Evolutionary conservation across 1,284 basidiomycete genomes (phyloP).

Genomic region (Boletus sp.): DNA sequence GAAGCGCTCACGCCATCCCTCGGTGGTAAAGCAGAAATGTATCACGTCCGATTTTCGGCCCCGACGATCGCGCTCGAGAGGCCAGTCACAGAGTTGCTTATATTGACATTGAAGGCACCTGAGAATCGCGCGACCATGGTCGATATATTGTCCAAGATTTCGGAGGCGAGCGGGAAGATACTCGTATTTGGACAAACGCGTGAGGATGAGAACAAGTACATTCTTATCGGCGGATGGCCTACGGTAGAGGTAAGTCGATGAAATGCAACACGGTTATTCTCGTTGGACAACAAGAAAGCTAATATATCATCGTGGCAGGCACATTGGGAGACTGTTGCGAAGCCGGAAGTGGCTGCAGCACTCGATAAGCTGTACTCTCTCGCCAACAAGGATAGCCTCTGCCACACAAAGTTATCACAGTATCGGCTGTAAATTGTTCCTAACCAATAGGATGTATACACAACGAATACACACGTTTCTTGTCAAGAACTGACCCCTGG

Average conservation of each 20-base stretch:
- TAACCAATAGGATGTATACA: not conserved
- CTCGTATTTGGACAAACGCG: slow-evolving; percentile 24
- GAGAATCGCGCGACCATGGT: slow-evolving; percentile 19
- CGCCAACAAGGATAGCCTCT: slow-evolving; percentile 7
- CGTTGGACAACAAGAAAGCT: not conserved
- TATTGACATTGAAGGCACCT: slow-evolving; percentile 24
- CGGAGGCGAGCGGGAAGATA: slow-evolving; percentile 7
- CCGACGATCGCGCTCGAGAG: slow-evolving; percentile 13
- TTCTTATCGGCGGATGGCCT: slow-evolving; percentile 25
- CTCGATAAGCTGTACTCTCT: slow-evolving; percentile 11
- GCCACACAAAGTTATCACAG: slow-evolving; percentile 8
- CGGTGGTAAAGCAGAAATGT: slow-evolving; percentile 12
- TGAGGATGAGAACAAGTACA: slow-evolving; percentile 26
- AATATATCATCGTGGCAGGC: slow-evolving; percentile 2
- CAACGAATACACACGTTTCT: not conserved
- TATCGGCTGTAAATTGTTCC: not conserved
- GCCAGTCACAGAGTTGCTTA: slow-evolving; percentile 20
- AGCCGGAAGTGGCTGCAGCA: slow-evolving; percentile 3
- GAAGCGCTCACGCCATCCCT: slow-evolving; percentile 9
- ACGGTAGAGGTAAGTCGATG: slow-evolving; percentile 20
- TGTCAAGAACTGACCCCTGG: not conserved
- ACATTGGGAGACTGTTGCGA: slow-evolving; percentile 4
- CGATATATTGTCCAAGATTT: slow-evolving; percentile 12
- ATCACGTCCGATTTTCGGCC: slow-evolving; percentile 25
- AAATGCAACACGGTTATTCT: not conserved